Conservation (phyloP, 345 rosid species). For the Physaria fendleri region DNA sequence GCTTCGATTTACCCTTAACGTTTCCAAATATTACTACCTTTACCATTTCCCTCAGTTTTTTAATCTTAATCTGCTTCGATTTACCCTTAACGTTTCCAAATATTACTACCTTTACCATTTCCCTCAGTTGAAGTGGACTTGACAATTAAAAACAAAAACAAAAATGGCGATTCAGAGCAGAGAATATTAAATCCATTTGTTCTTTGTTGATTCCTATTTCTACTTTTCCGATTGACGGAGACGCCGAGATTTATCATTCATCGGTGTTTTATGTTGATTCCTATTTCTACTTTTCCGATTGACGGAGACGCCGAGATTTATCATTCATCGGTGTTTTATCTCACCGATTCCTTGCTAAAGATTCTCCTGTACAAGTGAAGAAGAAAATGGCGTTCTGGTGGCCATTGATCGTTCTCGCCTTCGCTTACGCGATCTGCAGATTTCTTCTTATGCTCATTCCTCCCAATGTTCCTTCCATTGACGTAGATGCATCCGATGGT, state of each 20-base stretch:
- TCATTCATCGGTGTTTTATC: conserved; percentile 2
- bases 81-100: conserved; percentile 6
- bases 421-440: conserved; percentile 87
- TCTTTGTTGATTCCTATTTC: conserved; percentile 13
- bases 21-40: conserved; percentile 1
- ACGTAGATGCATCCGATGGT: conserved; percentile 96
- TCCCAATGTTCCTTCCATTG: conserved; percentile 86
- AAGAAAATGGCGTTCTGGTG: conserved; percentile 91
- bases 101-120: conserved; percentile 13
- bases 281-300: conserved; percentile 5
- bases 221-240: conserved; percentile 10
- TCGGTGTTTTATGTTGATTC: conserved; percentile 19
- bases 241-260: conserved; percentile 2
- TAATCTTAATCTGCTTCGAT: neutral
- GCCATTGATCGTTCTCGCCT: conserved; percentile 73
- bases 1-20: neutral
- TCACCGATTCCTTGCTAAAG: conserved; percentile 12
- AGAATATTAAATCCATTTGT: conserved; percentile 1
- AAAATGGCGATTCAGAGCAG: conserved; percentile 10
- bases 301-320: conserved; percentile 11
- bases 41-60: conserved; percentile 19
- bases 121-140: conserved; percentile 24
- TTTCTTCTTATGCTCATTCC: conserved; percentile 88
- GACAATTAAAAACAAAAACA: neutral
- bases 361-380: neutral